A percentile compares a stretch with the other conserved stretches of the same genome.
Evolutionary conservation across 106 monocot species (phyloP).

Genomic region (Acorus gramineus): DNA sequence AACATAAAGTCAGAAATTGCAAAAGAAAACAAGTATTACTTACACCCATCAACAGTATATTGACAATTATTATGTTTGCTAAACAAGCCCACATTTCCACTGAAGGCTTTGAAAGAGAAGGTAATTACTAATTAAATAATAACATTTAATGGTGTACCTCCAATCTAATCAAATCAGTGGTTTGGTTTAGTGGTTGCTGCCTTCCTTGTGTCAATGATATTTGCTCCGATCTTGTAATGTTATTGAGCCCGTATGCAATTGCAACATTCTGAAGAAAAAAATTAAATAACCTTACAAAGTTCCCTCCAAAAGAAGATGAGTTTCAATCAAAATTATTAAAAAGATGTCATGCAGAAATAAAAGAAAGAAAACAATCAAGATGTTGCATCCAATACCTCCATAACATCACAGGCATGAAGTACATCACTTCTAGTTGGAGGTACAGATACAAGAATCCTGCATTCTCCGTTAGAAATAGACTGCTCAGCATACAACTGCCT

Average conservation of each 20-base stretch:
- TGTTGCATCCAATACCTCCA: slow-evolving; percentile 47
- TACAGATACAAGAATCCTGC: slow-evolving; percentile 42
- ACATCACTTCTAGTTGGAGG: slow-evolving; percentile 98
- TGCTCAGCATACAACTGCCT: slow-evolving; percentile 75
- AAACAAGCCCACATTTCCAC: no score
- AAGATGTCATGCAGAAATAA: not conserved
- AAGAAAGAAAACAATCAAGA: not conserved
- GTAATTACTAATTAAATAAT: no score
- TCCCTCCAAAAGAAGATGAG: not conserved
- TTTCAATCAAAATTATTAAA: not conserved
- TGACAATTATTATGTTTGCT: no score
- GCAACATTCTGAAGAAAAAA: slow-evolving; percentile 65
- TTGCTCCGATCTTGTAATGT: slow-evolving; percentile 73
- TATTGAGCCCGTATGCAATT: slow-evolving; percentile 91
- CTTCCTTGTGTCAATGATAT: slow-evolving; percentile 53
- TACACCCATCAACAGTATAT: no score
- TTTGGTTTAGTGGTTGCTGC: slow-evolving; percentile 62
- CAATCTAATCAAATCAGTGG: slow-evolving; percentile 70
- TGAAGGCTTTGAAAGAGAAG: no score
- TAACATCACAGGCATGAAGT: slow-evolving; percentile 85
- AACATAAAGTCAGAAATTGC: no score
- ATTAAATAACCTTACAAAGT: slow-evolving; percentile 4
- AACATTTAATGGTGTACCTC: slow-evolving; percentile 29
- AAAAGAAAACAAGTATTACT: no score
- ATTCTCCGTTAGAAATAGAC: slow-evolving; percentile 18